Evolutionary conservation across 371 early-diverging fungal genomes (phyloP), one percentile per base, ranked within the genome.

Genomic region (Syncephalastrum contaminatum): DNA sequence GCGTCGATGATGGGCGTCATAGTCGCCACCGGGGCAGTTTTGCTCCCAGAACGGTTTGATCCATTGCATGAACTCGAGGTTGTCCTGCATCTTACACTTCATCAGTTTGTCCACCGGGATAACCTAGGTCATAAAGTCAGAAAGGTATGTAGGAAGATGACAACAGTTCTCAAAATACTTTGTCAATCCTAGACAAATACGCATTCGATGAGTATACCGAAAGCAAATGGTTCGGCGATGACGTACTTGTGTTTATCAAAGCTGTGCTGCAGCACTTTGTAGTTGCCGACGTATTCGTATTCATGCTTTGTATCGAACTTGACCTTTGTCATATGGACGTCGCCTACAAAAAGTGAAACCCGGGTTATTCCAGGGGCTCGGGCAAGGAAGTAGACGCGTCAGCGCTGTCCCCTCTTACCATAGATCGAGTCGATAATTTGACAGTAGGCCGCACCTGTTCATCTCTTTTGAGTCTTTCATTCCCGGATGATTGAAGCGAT

Each of bases 21-120:
- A 97, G 3, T 55, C 73, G 14, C 87, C 88, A 14, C 93, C 92
- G 4, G 94, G 89, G 54, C 69, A 90, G 59, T 89, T 83, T 39
- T 77, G 73, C 56, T 95, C 94, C 94, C 93, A 94, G 60, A 67
- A 94, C 70, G 81, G 80, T 58, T 92, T 95, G 53, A 93, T 59
- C 96, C 95, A 96, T 68, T 96, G 96, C 64, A 94, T 62, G 63
- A 97, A 95, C 77, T 96, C 96, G 54, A 97, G 80, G 70, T 96
- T 97, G 70, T 97, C 98, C 74, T 95, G 96, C 70, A 96, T 91
- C 62, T 89, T 91, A 74, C 93, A 91, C 65, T 94, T 95, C 58
- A 89, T 75, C 60, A 97, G 74, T 4, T 84, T 70, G 27, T 95
- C 90, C 4, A 92, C 92, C 41, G 92, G 93, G 46, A 97, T 88